Conservation (phyloP, 2,329 filamentous ascomycete genomes). For the Phialophora verrucosa region DNA sequence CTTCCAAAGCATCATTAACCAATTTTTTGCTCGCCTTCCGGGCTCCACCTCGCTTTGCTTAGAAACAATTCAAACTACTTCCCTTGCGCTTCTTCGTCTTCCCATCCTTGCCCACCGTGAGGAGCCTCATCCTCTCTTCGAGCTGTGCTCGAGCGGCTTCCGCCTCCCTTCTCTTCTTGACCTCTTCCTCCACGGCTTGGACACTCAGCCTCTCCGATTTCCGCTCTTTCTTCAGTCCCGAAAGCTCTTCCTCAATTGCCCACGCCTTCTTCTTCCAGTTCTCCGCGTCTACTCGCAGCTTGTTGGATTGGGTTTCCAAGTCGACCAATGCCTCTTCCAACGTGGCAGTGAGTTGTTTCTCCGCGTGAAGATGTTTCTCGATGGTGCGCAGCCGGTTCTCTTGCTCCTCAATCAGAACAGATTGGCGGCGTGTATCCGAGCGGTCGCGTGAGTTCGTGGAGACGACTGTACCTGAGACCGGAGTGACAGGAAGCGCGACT, state of each 20-base stretch:
- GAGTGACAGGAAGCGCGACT: slow-evolving; percentile 46
- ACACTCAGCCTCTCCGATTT: slow-evolving; percentile 68
- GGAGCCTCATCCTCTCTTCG: slow-evolving; percentile 91
- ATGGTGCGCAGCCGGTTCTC: slow-evolving; percentile 94
- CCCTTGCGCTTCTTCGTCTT: slow-evolving; percentile 91
- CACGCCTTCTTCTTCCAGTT: slow-evolving; percentile 85
- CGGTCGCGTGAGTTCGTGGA: slow-evolving; percentile 47
- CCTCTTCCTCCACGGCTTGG: slow-evolving; percentile 94
- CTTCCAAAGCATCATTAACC: slow-evolving; percentile 12
- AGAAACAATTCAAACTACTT: slow-evolving; percentile 96
- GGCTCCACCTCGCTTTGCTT: slow-evolving; percentile 43
- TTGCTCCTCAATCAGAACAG: slow-evolving; percentile 89
- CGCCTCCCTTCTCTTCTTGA: slow-evolving; percentile 86
- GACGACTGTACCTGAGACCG: slow-evolving; percentile 31
- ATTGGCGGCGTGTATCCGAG: slow-evolving; percentile 41
- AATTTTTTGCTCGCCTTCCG: slow-evolving; percentile 4
- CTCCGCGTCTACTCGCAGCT: slow-evolving; percentile 88
- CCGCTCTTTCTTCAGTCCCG: slow-evolving; percentile 62
- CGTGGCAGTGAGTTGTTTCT: slow-evolving; percentile 94
- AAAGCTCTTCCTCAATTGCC: slow-evolving; percentile 70
- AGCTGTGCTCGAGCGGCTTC: slow-evolving; percentile 87
- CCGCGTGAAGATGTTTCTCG: slow-evolving; percentile 93
- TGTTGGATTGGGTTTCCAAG: slow-evolving; percentile 87
- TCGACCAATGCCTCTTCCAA: slow-evolving; percentile 95
- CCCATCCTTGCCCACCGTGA: slow-evolving; percentile 58